Base-by-base conservation (phyloP, 1,139 yeast genomes). In the Lodderomyces parapsilosis region DNA sequence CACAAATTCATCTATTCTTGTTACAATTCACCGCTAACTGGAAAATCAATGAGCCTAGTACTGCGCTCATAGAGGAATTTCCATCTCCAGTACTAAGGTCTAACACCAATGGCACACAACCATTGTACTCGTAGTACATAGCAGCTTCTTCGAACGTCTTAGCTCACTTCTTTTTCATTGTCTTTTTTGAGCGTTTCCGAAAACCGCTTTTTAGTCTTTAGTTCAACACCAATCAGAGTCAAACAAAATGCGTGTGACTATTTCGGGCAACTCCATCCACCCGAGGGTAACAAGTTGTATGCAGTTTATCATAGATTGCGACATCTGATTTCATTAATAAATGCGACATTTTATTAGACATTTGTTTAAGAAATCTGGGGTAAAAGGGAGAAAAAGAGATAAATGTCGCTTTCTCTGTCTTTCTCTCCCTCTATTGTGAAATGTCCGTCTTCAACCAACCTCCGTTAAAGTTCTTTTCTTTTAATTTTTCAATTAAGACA, bases 201-300 rank as follows among this genome's bases (percentile, higher is more conserved):
- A 15, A 15, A 8, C 19, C 33, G 33, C n/a, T 17, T 15, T 15
- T n/a, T n/a, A n/a, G n/a, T n/a, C 14, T 6, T 17, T 15, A n/a
- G 3, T 15, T 17, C 15, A 10, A 30, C 33, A 15, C 33, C 33
- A 30, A 30, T 30, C 33, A 30, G 33, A 30, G 33, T 30, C 33
- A 30, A 30, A 30, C 33, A 15, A 30, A 15, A 8, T 3, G 7
- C 6, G 5, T 11, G 33, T 7, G 19, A 15, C 33, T 30, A 9
- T n/a, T 30, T 30, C 33, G 33, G 33, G 33, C 19, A 30, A 30
- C 19, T 30, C 33, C 33, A 30, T 30, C 33, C 33, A 30, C 19
- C 33, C 33, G 33, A 30, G 33, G 33, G 6, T 6, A 14, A 15
- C 4, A n/a, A n/a, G 4, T 27, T 30, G 15, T 30, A 30, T 30